Percentiles rank a stretch among this genome's conserved stretches.
Evolutionary conservation across 805 yeast species (phyloP).

Genomic region (Naumovozyma dairenensis): DNA sequence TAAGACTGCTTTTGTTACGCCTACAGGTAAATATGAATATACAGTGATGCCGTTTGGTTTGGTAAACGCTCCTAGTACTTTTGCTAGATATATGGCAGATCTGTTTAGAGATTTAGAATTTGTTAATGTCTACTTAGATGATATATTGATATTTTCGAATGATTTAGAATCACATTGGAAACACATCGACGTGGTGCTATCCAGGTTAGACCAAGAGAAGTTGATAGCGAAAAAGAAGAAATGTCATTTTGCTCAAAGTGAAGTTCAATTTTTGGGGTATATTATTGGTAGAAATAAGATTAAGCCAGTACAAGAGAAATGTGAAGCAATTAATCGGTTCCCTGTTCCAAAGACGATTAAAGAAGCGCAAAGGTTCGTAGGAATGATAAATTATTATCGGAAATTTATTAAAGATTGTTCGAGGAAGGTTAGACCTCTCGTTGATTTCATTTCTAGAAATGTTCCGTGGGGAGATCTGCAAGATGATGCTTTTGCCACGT

Average conservation of each 20-base stretch:
- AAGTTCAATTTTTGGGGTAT: slow-evolving; percentile 7
- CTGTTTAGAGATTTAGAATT: slow-evolving; percentile 8
- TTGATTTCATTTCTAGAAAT: slow-evolving; percentile 1
- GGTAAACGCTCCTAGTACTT: slow-evolving; percentile 12
- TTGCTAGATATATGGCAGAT: slow-evolving; percentile 14
- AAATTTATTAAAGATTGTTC: slow-evolving; percentile 11
- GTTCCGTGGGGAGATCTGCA: slow-evolving; percentile 3
- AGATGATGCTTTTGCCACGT: neutral
- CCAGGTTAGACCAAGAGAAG: slow-evolving; percentile 1
- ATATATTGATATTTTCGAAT: slow-evolving; percentile 8
- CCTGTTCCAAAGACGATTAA: slow-evolving; percentile 5
- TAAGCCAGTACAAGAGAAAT: slow-evolving; percentile 2
- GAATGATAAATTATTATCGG: slow-evolving; percentile 11
- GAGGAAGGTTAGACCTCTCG: slow-evolving; percentile 5
- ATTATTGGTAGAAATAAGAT: neutral
- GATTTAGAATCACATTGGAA: slow-evolving; percentile 8
- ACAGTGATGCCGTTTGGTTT: slow-evolving; percentile 15
- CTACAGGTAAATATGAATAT: slow-evolving; percentile 10
- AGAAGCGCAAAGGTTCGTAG: slow-evolving; percentile 12
- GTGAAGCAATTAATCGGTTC: slow-evolving; percentile 8
- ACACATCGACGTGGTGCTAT: slow-evolving; percentile 9
- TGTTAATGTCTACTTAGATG: slow-evolving; percentile 11
- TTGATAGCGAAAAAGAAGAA: slow-evolving; percentile 10
- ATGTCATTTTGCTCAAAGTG: slow-evolving; percentile 4
- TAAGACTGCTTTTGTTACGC: slow-evolving; percentile 9